Evolutionary conservation across 371 early-diverging fungal species (phyloP), one percentile per base, ranked within the genome.

Genomic region (Apophysomyces sp.): DNA sequence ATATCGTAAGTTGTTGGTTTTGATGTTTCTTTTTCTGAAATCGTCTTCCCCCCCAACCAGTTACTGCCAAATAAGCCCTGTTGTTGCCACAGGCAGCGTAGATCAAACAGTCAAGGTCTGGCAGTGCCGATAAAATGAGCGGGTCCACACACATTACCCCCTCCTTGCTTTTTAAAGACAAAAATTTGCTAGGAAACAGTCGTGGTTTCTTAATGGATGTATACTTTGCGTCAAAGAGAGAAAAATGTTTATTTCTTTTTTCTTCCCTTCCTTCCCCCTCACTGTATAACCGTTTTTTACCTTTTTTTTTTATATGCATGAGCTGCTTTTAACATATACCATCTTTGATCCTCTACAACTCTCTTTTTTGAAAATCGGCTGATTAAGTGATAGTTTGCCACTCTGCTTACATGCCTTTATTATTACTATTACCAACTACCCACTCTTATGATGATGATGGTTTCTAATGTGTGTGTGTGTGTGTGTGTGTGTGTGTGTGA

Each of bases 41-140:
- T n/a, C n/a, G n/a, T n/a, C n/a, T n/a, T n/a, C n/a, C n/a, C n/a
- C n/a, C n/a, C n/a, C n/a, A n/a, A n/a, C n/a, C 67, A 61, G 75
- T 65, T 66, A 78, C 72, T 68, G 86, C 28, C 66, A 73, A 8
- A 81, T 81, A 18, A 84, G 77, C 36, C 89, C 89, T 5, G 60
- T 88, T 12, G 88, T 92, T 52, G 92, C 92, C 5, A 95, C 95
- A 1, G 96, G 94, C 5, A 88, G 89, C 30, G 92, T 92, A 44
- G 95, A 96, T 76, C 86, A 88, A 57, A 72, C 82, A 15, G 82
- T 89, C 31, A 87, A 86, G 63, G 72, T 93, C 13, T 94, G 94
- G 94, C 75, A 74, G 67, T 76, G 77, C 57, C 75, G 77, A 68
- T 76, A 73, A 76, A 44, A 44, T n/a, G 18, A 41, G 18, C 16